These are phyloP conservation scores for Crithidia fasciculata DNA, from an alignment of 208 protist genomes.

Conservation along the genomic window DNA sequence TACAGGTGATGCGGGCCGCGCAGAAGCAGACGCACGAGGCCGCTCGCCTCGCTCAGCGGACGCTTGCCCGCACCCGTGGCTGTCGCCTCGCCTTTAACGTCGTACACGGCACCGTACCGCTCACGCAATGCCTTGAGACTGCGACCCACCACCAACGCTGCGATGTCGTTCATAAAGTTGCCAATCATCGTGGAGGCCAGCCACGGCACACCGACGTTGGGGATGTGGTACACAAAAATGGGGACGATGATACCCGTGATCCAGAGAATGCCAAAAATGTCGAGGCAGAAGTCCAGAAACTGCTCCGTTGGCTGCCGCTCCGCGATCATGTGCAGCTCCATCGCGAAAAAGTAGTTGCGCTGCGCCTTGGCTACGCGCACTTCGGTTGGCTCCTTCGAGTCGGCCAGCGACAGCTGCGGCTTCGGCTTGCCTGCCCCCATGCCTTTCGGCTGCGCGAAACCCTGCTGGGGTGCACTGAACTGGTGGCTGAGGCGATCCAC, in stretches of 20 bases:
- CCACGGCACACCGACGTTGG: constrained; percentile 59
- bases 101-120: constrained; percentile 33
- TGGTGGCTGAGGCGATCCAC: constrained; percentile 33
- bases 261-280: constrained; percentile 87
- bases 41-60: constrained; percentile 19
- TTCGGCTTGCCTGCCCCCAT: neutral
- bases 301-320: constrained; percentile 70
- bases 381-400: constrained; percentile 12
- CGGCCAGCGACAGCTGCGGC: constrained; percentile 6
- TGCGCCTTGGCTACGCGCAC: constrained; percentile 34
- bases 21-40: constrained; percentile 31
- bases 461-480: neutral
- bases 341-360: constrained; percentile 52
- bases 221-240: constrained; percentile 61
- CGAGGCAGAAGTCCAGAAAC: constrained; percentile 84
- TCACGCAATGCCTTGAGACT: constrained; percentile 29
- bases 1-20: constrained; percentile 61
- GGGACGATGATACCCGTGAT: constrained; percentile 58
- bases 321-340: constrained; percentile 63
- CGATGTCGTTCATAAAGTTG: constrained; percentile 87
- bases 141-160: constrained; percentile 71
- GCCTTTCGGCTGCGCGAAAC: neutral
- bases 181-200: constrained; percentile 55
- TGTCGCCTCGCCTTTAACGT: constrained; percentile 17
- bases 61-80: constrained; percentile 14